phyloP scores from a whole-genome alignment of 148 eudicot species.

The Amaranthus cruentus region DNA sequence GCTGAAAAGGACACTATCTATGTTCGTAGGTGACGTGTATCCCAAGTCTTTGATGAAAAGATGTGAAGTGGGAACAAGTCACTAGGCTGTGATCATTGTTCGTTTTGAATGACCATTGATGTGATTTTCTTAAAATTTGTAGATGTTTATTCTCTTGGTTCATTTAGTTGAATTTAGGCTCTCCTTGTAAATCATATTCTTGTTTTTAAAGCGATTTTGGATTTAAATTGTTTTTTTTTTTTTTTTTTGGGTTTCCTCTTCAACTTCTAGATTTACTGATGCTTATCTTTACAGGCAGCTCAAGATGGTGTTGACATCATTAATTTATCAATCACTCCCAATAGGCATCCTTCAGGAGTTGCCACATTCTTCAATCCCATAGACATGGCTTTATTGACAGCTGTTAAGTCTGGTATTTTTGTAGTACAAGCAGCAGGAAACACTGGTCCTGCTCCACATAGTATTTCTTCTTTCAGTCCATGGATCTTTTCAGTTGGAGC shows the following conservation, averaged over 20 bases:
- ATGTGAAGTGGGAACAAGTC: too few species aligned
- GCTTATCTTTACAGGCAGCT: slow-evolving; percentile 64
- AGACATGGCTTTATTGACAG: slow-evolving; percentile 93
- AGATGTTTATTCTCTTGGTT: too few species aligned
- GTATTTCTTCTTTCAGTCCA: slow-evolving; percentile 92
- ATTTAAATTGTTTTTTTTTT: too few species aligned
- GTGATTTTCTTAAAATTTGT: too few species aligned
- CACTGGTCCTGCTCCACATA: slow-evolving; percentile 94
- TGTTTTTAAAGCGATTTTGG: neutral
- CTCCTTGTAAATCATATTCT: too few species aligned
- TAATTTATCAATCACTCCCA: slow-evolving; percentile 97
- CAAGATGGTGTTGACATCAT: slow-evolving; percentile 97
- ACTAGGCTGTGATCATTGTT: too few species aligned
- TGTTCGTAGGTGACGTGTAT: too few species aligned
- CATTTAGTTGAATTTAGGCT: too few species aligned
- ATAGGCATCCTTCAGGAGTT: slow-evolving; percentile 95
- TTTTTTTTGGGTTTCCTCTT: neutral
- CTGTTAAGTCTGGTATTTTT: slow-evolving; percentile 87
- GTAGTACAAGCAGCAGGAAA: slow-evolving; percentile 99
- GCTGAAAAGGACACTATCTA: neutral
- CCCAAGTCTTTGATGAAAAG: too few species aligned
- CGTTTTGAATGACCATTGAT: too few species aligned
- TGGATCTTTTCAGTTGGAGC: slow-evolving; percentile 99
- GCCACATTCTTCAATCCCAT: slow-evolving; percentile 97
- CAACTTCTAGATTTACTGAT: slow-evolving; percentile 3